Base-by-base conservation (phyloP, 192 early-diverging fungal species). In the Gonapodya sp. region DNA sequence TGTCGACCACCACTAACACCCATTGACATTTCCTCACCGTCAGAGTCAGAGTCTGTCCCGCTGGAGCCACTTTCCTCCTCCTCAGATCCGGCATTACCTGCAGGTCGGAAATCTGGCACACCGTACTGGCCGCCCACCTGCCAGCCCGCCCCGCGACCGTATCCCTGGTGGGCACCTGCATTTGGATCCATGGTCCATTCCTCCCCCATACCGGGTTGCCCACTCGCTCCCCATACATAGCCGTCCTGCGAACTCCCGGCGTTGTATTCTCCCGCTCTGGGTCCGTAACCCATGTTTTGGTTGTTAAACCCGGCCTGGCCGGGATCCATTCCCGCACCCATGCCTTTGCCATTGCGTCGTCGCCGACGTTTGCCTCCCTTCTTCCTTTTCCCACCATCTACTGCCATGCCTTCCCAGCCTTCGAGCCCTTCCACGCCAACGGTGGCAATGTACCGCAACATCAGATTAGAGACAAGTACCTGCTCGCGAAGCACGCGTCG, bases 401-500 rank as follows among this genome's bases (percentile, higher is more conserved):
- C 46, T 64, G 46, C 46, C 46, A 64, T 64, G 46, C 46, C 46
- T 24, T 64, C 46, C 46, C 46, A 64, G 46, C 46, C 46, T 24
- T 64, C 46, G 46, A 64, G 46, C 24, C 46, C 46, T 64, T 64
- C 46, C 8, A 64, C 46, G 46, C 46, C 46, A 8, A 64, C 46
- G 46, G 75, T 34, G 8, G 75, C 75, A 18, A 77, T 34, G 75
- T 32, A 77, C 30, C 75, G 75, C 18, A 77, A 33, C 75, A 77
- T 77, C 18, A 77, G 75, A 33, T 77, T 77, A 33, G 75, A 77
- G 8, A 77, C 34, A 33, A 77, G 75, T 16, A 77, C 75, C 31
- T 77, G 75, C 75, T 77, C 75, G 75, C 34, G 75, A 18, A 77
- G 75, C 75, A 34, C 18, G 8, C 75, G 2, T 33, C 75, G 75